These are phyloP conservation scores for Telfairia occidentalis DNA, from an alignment of 331 rosid genomes.

Conservation along the genomic window DNA sequence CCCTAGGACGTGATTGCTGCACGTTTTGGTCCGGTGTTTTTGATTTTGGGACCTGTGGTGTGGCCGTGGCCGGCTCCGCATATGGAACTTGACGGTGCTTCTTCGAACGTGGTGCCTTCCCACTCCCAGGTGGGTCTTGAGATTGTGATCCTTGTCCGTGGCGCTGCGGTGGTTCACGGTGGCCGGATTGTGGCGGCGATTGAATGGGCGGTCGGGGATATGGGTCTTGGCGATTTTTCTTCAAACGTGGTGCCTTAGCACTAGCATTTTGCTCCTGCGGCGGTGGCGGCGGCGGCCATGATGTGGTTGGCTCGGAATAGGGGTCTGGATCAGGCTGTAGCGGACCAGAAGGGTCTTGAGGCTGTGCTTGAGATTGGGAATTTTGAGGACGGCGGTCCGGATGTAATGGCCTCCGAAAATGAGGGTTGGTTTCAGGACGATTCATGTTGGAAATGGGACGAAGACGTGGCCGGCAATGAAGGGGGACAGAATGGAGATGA, in stretches of 20 bases:
- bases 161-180: not conserved
- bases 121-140: not conserved
- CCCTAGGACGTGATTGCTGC: not conserved
- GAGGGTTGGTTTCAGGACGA: slow-evolving; percentile 52
- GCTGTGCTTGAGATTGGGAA: not conserved
- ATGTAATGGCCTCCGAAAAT: slow-evolving; percentile 33
- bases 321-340: not conserved
- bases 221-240: not conserved
- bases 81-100: not conserved
- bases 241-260: slow-evolving; percentile 5
- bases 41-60: no score
- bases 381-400: not conserved
- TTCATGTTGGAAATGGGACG: slow-evolving; percentile 18
- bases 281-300: not conserved
- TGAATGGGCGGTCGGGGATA: not conserved
- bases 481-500: slow-evolving; percentile 10
- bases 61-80: not conserved
- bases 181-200: not conserved
- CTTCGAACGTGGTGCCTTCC: not conserved
- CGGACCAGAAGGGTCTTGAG: not conserved
- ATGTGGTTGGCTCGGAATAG: not conserved
- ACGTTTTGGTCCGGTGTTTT: slow-evolving; percentile 7
- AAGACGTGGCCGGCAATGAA: slow-evolving; percentile 13
- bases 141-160: not conserved
- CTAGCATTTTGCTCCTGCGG: not conserved